phyloP scores from a whole-genome alignment of 2,329 filamentous ascomycete genomes.

The Dissoconium aciculare region DNA sequence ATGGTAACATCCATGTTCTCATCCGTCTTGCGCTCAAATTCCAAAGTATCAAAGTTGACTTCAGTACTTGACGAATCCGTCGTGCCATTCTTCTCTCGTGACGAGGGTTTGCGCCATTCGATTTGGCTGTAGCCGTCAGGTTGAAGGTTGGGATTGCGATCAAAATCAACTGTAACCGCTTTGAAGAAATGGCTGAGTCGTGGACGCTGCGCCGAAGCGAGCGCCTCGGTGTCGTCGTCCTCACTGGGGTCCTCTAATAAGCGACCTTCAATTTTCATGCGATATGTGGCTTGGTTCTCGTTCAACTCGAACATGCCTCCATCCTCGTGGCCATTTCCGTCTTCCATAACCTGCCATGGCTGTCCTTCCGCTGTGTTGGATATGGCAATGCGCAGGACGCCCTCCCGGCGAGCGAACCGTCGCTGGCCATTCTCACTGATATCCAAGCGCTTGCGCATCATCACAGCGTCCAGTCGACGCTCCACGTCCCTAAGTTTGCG shows the following conservation, averaged over 20 bases:
- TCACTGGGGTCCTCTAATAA: conserved; percentile 48
- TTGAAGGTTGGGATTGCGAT: conserved; percentile 48
- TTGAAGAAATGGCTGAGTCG: conserved; percentile 69
- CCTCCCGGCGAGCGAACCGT: conserved; percentile 34
- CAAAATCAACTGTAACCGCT: conserved; percentile 51
- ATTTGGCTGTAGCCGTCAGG: conserved; percentile 47
- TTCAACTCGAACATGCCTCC: conserved; percentile 65
- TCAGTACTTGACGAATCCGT: conserved; percentile 42
- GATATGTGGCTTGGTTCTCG: conserved; percentile 65
- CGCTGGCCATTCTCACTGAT: conserved; percentile 72
- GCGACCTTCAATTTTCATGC: conserved; percentile 81
- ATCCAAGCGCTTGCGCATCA: conserved; percentile 87
- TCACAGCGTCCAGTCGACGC: conserved; percentile 74
- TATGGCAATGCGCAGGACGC: conserved; percentile 83
- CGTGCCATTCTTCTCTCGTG: conserved; percentile 27
- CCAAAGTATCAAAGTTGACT: conserved; percentile 75
- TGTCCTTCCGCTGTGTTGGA: conserved; percentile 91
- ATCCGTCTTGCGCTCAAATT: conserved; percentile 82
- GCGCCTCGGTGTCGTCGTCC: conserved; percentile 33
- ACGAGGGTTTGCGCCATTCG: conserved; percentile 73
- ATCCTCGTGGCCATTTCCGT: conserved; percentile 41
- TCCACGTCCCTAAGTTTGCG: conserved; percentile 73
- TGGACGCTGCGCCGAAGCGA: conserved; percentile 35
- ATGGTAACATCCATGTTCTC: conserved; percentile 86
- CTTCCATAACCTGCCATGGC: conserved; percentile 62